Percentiles rank a stretch among this genome's conserved stretches.
Evolutionary conservation across 169 alveolate species (phyloP).

Genomic region (Plasmodium berghei): DNA sequence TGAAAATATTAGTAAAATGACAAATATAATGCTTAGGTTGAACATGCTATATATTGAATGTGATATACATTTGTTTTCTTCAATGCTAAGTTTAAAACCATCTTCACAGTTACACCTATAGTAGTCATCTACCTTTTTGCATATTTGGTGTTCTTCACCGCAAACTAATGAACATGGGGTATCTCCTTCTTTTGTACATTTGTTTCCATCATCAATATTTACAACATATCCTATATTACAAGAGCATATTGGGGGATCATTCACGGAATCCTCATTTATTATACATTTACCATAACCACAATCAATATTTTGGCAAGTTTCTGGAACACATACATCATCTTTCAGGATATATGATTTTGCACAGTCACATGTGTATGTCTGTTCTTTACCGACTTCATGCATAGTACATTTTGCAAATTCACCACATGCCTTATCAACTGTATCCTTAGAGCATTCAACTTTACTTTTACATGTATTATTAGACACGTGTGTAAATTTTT

Average conservation of each 20-base stretch:
- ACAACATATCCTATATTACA: conserved; percentile 47
- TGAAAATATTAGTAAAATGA: neutral
- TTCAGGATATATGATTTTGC: neutral
- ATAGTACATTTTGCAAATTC: conserved; percentile 20
- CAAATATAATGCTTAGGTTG: conserved; percentile 12
- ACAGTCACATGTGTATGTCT: conserved; percentile 13
- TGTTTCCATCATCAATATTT: conserved; percentile 12
- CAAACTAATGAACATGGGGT: conserved; percentile 40
- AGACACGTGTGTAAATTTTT: conserved; percentile 2
- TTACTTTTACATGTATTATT: conserved; percentile 32
- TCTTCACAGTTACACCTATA: conserved; percentile 48
- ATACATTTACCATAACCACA: conserved; percentile 63
- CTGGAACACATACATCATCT: conserved; percentile 11
- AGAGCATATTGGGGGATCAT: conserved; percentile 21
- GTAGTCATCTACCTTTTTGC: conserved; percentile 25
- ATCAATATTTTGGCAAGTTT: conserved; percentile 4
- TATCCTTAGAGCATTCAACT: conserved; percentile 14
- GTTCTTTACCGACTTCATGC: neutral
- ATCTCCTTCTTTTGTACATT: conserved; percentile 52
- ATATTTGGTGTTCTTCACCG: conserved; percentile 20
- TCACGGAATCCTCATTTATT: neutral
- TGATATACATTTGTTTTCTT: conserved; percentile 13
- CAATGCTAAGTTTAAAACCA: conserved; percentile 22
- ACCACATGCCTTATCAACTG: conserved; percentile 37
- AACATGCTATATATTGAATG: conserved; percentile 40